A percentile compares a stretch with the other conserved stretches of the same genome.
phyloP scores from a whole-genome alignment of 139 green algal genomes.

The Chlamydomonas sp. region DNA sequence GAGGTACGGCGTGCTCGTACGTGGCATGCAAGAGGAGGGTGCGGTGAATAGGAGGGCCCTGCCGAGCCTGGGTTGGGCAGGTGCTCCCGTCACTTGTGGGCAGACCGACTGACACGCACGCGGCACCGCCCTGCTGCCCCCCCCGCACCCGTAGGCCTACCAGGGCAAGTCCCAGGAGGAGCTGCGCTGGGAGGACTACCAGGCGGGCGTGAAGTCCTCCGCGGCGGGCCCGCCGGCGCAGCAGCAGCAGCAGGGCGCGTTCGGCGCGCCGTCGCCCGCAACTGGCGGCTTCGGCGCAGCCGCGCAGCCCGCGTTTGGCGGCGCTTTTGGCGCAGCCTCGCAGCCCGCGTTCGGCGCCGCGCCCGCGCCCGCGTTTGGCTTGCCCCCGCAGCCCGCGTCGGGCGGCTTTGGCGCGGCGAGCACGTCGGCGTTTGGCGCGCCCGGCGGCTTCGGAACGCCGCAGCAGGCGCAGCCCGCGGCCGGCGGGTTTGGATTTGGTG shows the following conservation, averaged over 20 bases:
- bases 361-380: neutral
- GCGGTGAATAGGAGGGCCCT: too few relatives aligned
- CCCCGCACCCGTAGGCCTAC: too few relatives aligned
- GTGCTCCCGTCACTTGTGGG: too few relatives aligned
- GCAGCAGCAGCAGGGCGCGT: slow-evolving; percentile 1
- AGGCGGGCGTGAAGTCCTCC: slow-evolving; percentile 37
- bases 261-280: slow-evolving; percentile 15
- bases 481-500: neutral
- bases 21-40: too few relatives aligned
- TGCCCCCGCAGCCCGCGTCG: neutral
- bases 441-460: neutral
- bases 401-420: too few relatives aligned
- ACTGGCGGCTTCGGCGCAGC: slow-evolving; percentile 25
- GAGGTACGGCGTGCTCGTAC: too few relatives aligned
- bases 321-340: slow-evolving; percentile 5
- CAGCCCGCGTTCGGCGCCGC: slow-evolving; percentile 40
- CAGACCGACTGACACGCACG: too few relatives aligned
- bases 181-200: slow-evolving; percentile 83
- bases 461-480: too few relatives aligned
- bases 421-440: slow-evolving; percentile 20
- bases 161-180: slow-evolving; percentile 73
- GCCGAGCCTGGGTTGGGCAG: too few relatives aligned
- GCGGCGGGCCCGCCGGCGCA: neutral
- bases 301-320: neutral
- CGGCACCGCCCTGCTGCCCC: too few relatives aligned